phyloP scores from a whole-genome alignment of 257 asterid species.

The Solanum neorickii region DNA sequence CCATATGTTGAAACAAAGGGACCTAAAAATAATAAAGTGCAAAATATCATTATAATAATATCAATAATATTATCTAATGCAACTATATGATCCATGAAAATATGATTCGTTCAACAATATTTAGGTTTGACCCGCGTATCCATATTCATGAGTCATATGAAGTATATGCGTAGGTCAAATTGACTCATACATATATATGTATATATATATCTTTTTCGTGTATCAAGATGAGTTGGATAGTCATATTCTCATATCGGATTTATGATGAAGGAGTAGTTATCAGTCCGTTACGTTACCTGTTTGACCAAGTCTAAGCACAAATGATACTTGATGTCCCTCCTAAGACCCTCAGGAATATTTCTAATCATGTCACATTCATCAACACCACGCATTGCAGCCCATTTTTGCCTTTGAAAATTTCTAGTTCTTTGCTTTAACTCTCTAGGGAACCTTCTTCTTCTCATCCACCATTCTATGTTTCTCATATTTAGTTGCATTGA shows the following conservation, averaged over 20 bases:
- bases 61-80: background rate
- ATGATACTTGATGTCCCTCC: conserved; percentile 28
- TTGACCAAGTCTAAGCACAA: conserved; percentile 19
- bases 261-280: background rate
- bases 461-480: conserved; percentile 30
- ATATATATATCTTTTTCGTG: background rate
- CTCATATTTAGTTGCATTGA: conserved; percentile 19
- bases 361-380: conserved; percentile 19
- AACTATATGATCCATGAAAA: background rate
- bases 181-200: background rate
- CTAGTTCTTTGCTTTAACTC: conserved; percentile 16
- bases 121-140: background rate
- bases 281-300: background rate
- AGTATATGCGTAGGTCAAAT: background rate
- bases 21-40: conserved; percentile 29
- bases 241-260: background rate
- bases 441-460: conserved; percentile 11
- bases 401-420: conserved; percentile 10
- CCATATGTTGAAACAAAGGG: conserved; percentile 96
- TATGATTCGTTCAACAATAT: background rate
- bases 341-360: conserved; percentile 22
- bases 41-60: background rate
- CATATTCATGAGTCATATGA: background rate
- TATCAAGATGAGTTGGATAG: background rate
- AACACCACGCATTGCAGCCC: conserved; percentile 19